phyloP scores from a whole-genome alignment of 2,329 filamentous ascomycete genomes.

The Aspergillus persii region DNA sequence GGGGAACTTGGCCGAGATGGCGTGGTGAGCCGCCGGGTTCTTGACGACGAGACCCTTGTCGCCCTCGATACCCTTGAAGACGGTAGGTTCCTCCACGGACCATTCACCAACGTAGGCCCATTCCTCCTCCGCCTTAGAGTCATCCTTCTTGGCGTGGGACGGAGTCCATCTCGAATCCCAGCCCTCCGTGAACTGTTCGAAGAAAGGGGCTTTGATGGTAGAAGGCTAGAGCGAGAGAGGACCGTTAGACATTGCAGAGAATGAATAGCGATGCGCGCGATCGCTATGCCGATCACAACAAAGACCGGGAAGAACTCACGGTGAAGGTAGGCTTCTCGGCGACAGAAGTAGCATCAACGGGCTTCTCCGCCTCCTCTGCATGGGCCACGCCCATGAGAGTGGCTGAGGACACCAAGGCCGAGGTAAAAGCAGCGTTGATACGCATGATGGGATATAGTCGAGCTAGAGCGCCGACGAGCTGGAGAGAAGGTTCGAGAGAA shows the following conservation, averaged over 20 bases:
- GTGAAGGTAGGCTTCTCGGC: conserved; percentile 79
- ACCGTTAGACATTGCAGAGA: conserved; percentile 18
- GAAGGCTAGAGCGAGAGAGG: conserved; percentile 65
- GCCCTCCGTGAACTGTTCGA: conserved; percentile 97
- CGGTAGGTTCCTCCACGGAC: conserved; percentile 88
- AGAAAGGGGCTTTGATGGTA: conserved; percentile 83
- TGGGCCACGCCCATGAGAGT: conserved; percentile 65
- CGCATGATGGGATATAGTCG: conserved; percentile 62
- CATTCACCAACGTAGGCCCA: conserved; percentile 98
- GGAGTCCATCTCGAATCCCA: conserved; percentile 93
- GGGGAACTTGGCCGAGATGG: conserved; percentile 98
- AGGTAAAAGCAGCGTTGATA: conserved; percentile 75
- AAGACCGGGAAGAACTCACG: conserved; percentile 56
- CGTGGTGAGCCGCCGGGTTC: conserved; percentile 96
- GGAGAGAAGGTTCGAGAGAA: conserved; percentile 14
- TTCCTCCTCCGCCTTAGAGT: conserved; percentile 75
- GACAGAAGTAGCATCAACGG: conserved; percentile 50
- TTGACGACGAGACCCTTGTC: conserved; percentile 98
- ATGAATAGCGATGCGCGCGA: neutral
- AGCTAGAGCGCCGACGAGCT: conserved; percentile 5
- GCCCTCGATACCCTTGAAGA: conserved; percentile 88
- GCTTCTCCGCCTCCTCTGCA: conserved; percentile 66
- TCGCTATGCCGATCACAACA: neutral
- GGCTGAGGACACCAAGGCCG: conserved; percentile 67
- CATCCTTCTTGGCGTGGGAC: conserved; percentile 96